phyloP scores from a whole-genome alignment of 2,329 filamentous ascomycete species.

The Claviceps africana region DNA sequence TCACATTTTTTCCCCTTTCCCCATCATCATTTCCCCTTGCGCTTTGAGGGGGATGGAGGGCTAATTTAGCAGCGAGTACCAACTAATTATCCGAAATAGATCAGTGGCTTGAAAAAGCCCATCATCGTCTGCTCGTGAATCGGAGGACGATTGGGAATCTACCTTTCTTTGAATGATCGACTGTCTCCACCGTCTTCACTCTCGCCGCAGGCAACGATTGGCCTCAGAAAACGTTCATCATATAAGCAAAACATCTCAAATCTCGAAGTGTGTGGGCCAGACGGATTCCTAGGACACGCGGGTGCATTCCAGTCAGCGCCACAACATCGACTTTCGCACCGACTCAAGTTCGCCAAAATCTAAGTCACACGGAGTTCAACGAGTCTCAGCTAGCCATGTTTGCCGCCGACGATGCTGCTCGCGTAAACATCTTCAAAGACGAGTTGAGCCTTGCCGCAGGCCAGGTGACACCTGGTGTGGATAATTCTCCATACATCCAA shows the following conservation, averaged over 20 bases:
- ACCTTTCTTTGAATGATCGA: neutral
- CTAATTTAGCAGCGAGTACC: too few species aligned
- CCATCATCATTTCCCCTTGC: too few species aligned
- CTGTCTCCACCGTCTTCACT: slow-evolving; percentile 11
- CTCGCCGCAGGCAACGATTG: slow-evolving; percentile 22
- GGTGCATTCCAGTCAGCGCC: slow-evolving; percentile 12
- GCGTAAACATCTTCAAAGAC: slow-evolving; percentile 33
- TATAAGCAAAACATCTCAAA: slow-evolving; percentile 27
- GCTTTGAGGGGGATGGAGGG: too few species aligned
- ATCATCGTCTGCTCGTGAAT: neutral
- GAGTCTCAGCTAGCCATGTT: slow-evolving; percentile 26
- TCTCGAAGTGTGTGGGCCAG: slow-evolving; percentile 30
- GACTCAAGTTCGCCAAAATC: neutral
- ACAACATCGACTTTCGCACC: neutral
- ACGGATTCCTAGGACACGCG: slow-evolving; percentile 19
- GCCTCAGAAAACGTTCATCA: slow-evolving; percentile 12
- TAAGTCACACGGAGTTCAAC: slow-evolving; percentile 20
- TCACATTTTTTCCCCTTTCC: too few species aligned
- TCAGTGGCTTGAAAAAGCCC: slow-evolving; percentile 4
- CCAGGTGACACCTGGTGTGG: slow-evolving; percentile 58
- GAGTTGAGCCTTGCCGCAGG: slow-evolving; percentile 35
- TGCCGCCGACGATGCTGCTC: slow-evolving; percentile 18
- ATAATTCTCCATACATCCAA: slow-evolving; percentile 77
- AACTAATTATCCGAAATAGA: slow-evolving; percentile 7
- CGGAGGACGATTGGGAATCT: neutral